Conservation (phyloP, 1,139 yeast species). For the Meyerozyma sp. region DNA sequence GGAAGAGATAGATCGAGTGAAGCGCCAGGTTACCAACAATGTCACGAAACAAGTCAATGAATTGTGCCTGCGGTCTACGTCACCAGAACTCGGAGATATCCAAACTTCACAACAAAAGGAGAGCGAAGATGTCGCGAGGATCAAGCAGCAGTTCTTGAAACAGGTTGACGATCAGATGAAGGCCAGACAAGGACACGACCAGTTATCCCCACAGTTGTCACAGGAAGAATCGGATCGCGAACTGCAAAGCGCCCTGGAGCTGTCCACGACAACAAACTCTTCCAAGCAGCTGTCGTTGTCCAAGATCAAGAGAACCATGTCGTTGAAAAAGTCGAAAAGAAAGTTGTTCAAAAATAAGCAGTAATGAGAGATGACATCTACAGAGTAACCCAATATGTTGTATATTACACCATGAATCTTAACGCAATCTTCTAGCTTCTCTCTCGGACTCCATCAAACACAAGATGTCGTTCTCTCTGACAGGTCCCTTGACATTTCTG, state of each 20-base stretch:
- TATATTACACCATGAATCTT: slow-evolving; percentile 6
- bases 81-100: slow-evolving; percentile 6
- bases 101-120: slow-evolving; percentile 3
- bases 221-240: neutral
- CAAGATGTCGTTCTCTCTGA: slow-evolving; percentile 24
- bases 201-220: neutral
- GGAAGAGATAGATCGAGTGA: slow-evolving; percentile 14
- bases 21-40: slow-evolving; percentile 17
- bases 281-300: neutral
- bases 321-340: neutral
- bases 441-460: slow-evolving; percentile 25
- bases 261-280: neutral
- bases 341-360: neutral
- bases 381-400: neutral
- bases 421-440: slow-evolving; percentile 25
- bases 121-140: slow-evolving; percentile 13
- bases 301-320: neutral
- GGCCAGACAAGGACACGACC: neutral
- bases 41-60: slow-evolving; percentile 18
- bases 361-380: neutral
- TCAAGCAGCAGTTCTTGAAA: slow-evolving; percentile 15
- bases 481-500: slow-evolving; percentile 26
- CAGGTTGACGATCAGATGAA: slow-evolving; percentile 19
- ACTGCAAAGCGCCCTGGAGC: neutral
- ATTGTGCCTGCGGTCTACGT: slow-evolving; percentile 13